Conservation (phyloP, 2,329 filamentous ascomycete genomes). For the Cryphonectria parasitica region DNA sequence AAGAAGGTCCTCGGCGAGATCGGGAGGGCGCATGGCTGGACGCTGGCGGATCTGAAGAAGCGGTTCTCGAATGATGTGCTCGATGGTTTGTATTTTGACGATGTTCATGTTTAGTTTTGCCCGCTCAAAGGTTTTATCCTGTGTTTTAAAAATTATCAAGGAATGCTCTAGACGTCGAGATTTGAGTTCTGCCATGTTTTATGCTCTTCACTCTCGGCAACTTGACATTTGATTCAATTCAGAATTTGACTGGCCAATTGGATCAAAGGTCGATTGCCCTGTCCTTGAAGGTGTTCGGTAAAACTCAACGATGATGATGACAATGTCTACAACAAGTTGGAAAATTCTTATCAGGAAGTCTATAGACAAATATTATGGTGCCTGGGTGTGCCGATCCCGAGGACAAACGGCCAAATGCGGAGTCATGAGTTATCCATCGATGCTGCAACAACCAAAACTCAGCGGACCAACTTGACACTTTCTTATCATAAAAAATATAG, state of each 20-base stretch:
- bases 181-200: too few relatives aligned
- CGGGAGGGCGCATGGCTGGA: conserved; percentile 45
- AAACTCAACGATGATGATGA: background rate
- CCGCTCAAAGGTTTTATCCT: too few relatives aligned
- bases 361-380: background rate
- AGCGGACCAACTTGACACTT: background rate
- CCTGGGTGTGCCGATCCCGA: background rate
- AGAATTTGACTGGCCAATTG: background rate
- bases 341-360: background rate
- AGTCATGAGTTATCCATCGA: background rate
- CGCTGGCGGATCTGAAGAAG: conserved; percentile 40
- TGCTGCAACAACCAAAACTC: background rate
- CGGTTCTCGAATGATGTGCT: conserved; percentile 48
- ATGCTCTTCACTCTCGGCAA: too few relatives aligned
- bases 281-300: background rate
- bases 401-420: background rate
- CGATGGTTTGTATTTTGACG: conserved; percentile 36
- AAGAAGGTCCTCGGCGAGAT: conserved; percentile 40
- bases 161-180: too few relatives aligned
- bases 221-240: too few relatives aligned
- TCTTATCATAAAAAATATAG: background rate
- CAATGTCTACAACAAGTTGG: background rate
- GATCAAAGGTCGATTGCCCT: background rate
- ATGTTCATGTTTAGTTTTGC: background rate
- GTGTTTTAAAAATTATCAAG: background rate